Conservation (phyloP, 2,329 filamentous ascomycete species). For the Paecilomyces formosus region DNA sequence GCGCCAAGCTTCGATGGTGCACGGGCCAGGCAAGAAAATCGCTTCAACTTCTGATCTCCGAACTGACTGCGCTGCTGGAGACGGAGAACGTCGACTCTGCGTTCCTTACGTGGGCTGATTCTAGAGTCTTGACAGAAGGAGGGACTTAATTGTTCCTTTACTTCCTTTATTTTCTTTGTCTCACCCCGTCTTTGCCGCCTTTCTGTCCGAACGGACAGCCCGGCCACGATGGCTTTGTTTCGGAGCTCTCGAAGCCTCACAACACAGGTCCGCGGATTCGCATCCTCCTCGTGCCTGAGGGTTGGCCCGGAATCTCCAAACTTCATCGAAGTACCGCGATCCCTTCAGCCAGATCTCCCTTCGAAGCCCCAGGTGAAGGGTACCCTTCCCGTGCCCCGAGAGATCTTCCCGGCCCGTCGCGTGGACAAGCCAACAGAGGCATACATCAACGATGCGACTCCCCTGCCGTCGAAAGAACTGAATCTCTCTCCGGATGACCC, state of each 20-base stretch:
- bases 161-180: background rate
- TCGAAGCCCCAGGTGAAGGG: conserved; percentile 57
- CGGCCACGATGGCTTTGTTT: conserved; percentile 28
- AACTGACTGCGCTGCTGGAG: conserved; percentile 7
- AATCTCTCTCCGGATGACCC: conserved; percentile 28
- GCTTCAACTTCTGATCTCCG: conserved; percentile 21
- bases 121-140: background rate
- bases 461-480: conserved; percentile 38
- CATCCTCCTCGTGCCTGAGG: conserved; percentile 26
- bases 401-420: conserved; percentile 61
- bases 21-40: conserved; percentile 33
- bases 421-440: conserved; percentile 53
- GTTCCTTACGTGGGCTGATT: conserved; percentile 1
- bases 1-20: conserved; percentile 25
- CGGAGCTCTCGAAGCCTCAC: conserved; percentile 28
- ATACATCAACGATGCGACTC: conserved; percentile 57
- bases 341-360: conserved; percentile 60
- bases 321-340: conserved; percentile 74
- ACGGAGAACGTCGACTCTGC: background rate
- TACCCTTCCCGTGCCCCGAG: conserved; percentile 72
- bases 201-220: background rate
- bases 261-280: conserved; percentile 32
- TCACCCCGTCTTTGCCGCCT: background rate
- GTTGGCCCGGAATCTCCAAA: conserved; percentile 70
- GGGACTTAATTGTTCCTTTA: background rate